Conservation (phyloP, 352 stramenopile species). For the Hyaloperonospora brassicae region DNA sequence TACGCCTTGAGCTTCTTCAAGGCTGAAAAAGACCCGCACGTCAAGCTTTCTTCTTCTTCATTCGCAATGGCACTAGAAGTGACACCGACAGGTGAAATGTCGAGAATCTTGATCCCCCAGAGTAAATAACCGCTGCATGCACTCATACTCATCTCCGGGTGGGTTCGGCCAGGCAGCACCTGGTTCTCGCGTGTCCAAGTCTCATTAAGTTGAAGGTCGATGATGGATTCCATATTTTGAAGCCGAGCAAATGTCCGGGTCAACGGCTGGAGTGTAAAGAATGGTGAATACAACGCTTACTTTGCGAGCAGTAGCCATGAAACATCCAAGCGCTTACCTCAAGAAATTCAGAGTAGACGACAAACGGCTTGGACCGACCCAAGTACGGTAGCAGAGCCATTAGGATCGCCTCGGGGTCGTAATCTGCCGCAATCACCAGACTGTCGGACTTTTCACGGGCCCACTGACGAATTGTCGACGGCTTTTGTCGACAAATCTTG, state of each 20-base stretch:
- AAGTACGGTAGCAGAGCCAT: constrained; percentile 88
- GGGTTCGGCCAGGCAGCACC: constrained; percentile 87
- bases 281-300: background rate
- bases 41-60: background rate
- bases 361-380: constrained; percentile 87
- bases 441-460: constrained; percentile 65
- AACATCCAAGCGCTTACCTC: constrained; percentile 28
- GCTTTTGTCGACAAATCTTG: constrained; percentile 75
- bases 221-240: constrained; percentile 85
- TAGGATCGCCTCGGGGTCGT: constrained; percentile 83
- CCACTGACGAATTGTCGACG: constrained; percentile 61
- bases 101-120: constrained; percentile 87
- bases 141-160: constrained; percentile 96
- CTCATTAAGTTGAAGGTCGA: constrained; percentile 92
- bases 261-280: constrained; percentile 53
- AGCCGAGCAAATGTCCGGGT: constrained; percentile 85
- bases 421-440: constrained; percentile 87
- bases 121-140: constrained; percentile 93
- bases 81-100: constrained; percentile 16
- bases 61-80: background rate
- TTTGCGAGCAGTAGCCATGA: background rate
- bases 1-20: constrained; percentile 26
- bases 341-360: constrained; percentile 93
- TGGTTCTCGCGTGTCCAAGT: constrained; percentile 95
- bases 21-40: constrained; percentile 2